Conservation (phyloP, 306 rosid species). For the Casuarina cunninghamiana region DNA sequence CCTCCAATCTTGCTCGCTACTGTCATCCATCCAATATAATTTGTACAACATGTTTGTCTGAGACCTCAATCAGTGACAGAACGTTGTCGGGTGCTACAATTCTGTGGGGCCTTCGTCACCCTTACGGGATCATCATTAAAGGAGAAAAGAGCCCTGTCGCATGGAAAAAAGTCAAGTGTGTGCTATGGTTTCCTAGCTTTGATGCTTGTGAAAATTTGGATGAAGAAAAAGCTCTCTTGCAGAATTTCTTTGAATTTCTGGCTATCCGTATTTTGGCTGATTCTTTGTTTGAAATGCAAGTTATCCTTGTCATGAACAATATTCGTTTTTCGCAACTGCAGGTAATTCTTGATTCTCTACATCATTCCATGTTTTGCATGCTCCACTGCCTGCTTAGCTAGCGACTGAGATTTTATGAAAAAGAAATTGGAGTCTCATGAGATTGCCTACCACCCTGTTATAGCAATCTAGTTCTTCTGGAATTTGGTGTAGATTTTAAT, state of each 20-base stretch:
- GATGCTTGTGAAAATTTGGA: conserved; percentile 51
- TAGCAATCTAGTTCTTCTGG: background rate
- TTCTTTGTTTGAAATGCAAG: conserved; percentile 45
- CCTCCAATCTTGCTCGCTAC: conserved; percentile 49
- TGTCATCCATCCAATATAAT: conserved; percentile 61
- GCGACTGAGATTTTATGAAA: background rate
- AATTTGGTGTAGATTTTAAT: background rate
- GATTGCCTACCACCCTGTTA: background rate
- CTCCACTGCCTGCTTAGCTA: background rate
- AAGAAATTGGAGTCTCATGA: background rate
- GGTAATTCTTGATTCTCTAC: conserved; percentile 41
- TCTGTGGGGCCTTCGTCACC: conserved; percentile 70
- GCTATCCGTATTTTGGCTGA: conserved; percentile 68
- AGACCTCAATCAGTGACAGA: conserved; percentile 40
- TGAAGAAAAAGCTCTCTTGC: conserved; percentile 41
- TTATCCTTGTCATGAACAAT: conserved; percentile 75
- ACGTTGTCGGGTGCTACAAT: conserved; percentile 50
- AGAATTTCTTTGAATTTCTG: conserved; percentile 61
- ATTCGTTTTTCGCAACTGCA: conserved; percentile 76
- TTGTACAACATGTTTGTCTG: conserved; percentile 58
- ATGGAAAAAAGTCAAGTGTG: conserved; percentile 61
- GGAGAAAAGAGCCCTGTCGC: conserved; percentile 52
- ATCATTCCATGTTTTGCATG: background rate
- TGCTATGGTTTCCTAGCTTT: conserved; percentile 77
- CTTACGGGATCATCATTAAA: conserved; percentile 63